Conservation (phyloP, 768 basidiomycete genomes). For the Inosperma sp. region DNA sequence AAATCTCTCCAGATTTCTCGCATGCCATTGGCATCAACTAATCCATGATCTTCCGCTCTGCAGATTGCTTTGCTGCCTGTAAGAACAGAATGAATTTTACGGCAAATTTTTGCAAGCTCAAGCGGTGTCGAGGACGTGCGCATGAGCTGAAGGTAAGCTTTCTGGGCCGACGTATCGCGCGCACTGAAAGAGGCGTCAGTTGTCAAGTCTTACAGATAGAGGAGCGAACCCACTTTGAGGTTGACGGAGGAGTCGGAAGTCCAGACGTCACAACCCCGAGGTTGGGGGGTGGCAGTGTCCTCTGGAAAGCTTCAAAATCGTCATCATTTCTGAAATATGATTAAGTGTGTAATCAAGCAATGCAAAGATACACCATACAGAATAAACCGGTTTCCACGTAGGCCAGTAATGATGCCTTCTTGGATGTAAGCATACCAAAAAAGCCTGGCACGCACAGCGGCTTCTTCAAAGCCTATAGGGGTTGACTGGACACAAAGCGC, state of each 20-base stretch:
- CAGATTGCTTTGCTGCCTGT: constrained; percentile 75
- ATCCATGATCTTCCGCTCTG: constrained; percentile 44
- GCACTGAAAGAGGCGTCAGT: constrained; percentile 18
- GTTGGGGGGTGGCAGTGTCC: constrained; percentile 45
- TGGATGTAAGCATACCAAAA: constrained; percentile 89
- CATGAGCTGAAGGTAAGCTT: constrained; percentile 49
- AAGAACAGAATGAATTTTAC: constrained; percentile 70
- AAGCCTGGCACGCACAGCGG: constrained; percentile 65
- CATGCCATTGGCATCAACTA: constrained; percentile 61
- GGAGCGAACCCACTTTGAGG: constrained; percentile 21
- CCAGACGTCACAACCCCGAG: constrained; percentile 26
- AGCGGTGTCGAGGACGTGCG: constrained; percentile 68
- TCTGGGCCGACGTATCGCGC: constrained; percentile 29
- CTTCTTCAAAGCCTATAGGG: constrained; percentile 44
- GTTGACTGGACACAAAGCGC: constrained; percentile 60
- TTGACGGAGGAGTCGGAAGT: constrained; percentile 33
- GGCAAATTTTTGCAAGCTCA: constrained; percentile 69
- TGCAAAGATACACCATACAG: constrained; percentile 41
- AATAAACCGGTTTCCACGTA: constrained; percentile 79
- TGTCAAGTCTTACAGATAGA: constrained; percentile 8
- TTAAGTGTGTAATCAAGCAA: neutral
- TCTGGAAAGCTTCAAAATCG: constrained; percentile 71
- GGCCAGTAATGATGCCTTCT: constrained; percentile 77
- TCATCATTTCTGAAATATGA: constrained; percentile 54
- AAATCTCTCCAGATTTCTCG: constrained; percentile 81